These are phyloP conservation scores for Geosmithia putterillii DNA, from an alignment of 2,329 filamentous ascomycete genomes.

Conservation along the genomic window DNA sequence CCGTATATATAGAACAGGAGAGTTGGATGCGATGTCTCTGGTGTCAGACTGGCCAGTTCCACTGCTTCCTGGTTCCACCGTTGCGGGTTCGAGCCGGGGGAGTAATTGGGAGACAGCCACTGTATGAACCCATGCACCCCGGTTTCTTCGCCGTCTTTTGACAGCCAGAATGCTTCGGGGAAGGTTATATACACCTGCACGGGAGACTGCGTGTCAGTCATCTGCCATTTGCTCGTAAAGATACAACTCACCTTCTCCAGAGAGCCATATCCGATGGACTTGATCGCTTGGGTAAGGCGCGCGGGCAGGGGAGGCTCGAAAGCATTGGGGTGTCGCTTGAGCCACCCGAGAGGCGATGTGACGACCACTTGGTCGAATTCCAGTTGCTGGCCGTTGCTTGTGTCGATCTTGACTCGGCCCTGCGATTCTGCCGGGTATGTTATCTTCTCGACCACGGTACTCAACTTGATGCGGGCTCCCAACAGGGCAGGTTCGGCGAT, in stretches of 20 bases:
- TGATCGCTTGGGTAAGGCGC: conserved; percentile 46
- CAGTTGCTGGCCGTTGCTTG: conserved; percentile 28
- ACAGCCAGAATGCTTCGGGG: conserved; percentile 61
- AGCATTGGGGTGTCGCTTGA: conserved; percentile 44
- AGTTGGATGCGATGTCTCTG: conserved; percentile 55
- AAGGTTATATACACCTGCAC: conserved; percentile 53
- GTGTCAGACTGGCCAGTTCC: conserved; percentile 58
- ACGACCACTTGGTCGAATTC: conserved; percentile 58
- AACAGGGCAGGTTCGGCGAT: conserved; percentile 45
- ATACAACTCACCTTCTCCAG: conserved; percentile 56
- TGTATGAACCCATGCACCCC: conserved; percentile 57
- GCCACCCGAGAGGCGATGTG: conserved; percentile 56
- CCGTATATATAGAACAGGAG: conserved; percentile 75
- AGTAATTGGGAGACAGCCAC: conserved; percentile 63
- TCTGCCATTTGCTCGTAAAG: too few relatives aligned
- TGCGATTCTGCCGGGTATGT: conserved; percentile 11
- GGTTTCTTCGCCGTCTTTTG: conserved; percentile 15
- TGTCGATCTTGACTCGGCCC: conserved; percentile 28
- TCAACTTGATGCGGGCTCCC: conserved; percentile 39
- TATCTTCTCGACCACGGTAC: conserved; percentile 34
- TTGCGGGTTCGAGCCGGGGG: conserved; percentile 43
- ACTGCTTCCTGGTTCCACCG: conserved; percentile 67
- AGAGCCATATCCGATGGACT: conserved; percentile 55
- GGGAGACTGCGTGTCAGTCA: too few relatives aligned
- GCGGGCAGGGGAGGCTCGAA: conserved; percentile 50